Evolutionary conservation across 129 eudicot species (phyloP).

Genomic region (Ambrosia trifida): DNA sequence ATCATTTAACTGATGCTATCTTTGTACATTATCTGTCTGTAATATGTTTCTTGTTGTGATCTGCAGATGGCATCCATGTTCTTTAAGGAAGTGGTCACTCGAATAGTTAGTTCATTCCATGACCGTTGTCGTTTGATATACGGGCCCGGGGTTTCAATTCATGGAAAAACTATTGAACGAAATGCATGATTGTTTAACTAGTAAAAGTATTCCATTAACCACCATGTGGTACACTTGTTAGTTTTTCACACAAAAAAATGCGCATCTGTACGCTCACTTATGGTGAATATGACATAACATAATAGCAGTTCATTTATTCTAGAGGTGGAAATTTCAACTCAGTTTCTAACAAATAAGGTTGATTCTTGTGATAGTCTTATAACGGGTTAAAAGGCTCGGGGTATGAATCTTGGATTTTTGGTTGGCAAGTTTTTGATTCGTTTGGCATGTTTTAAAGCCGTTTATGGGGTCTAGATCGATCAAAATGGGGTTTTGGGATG

Average conservation of each 20-base stretch:
- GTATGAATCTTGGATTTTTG: not conserved
- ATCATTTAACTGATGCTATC: not conserved
- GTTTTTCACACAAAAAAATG: conserved; percentile 7
- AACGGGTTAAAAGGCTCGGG: not conserved
- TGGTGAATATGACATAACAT: conserved; percentile 3
- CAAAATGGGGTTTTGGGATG: no score
- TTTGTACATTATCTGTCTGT: not conserved
- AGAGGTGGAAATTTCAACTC: not conserved
- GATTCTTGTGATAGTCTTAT: not conserved
- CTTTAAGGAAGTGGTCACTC: conserved; percentile 83
- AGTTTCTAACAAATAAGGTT: not conserved
- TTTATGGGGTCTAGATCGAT: no score
- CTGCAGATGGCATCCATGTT: conserved; percentile 82
- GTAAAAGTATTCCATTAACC: conserved; percentile 23
- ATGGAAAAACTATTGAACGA: conserved; percentile 33
- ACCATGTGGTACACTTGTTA: conserved; percentile 10
- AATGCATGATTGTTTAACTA: conserved; percentile 14
- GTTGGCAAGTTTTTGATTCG: not conserved
- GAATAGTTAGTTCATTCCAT: conserved; percentile 65
- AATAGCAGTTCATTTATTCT: conserved; percentile 7
- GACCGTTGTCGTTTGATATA: conserved; percentile 79
- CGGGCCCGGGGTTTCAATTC: conserved; percentile 73
- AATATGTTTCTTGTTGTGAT: conserved; percentile 21
- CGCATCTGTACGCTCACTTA: not conserved
- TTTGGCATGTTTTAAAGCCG: no score